A percentile compares a stretch with the other conserved stretches of the same genome.
Conservation (phyloP, 305 asterid genomes). For the Solanum chacoense region DNA sequence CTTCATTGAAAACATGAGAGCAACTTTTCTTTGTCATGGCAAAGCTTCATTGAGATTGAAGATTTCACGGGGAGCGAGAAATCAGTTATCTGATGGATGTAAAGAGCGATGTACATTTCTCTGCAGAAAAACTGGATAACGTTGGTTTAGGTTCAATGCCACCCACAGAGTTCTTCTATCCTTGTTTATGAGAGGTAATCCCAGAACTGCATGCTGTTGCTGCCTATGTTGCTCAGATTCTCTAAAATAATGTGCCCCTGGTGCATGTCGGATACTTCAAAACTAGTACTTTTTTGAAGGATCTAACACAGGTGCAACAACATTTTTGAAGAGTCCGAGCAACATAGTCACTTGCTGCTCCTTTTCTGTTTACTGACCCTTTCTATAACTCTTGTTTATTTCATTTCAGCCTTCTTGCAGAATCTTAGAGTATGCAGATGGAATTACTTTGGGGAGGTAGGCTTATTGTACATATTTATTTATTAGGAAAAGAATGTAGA, state of each 20-base stretch:
- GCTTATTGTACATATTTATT: constrained; percentile 18
- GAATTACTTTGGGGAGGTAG: not conserved
- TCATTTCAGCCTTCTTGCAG: constrained; percentile 11
- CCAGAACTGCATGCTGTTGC: not conserved
- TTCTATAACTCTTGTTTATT: not conserved
- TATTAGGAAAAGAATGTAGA: constrained; percentile 9
- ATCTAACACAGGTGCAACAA: not conserved
- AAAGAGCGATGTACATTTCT: not conserved
- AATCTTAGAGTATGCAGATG: constrained; percentile 4
- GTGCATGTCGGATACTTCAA: not conserved
- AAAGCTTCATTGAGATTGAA: not conserved
- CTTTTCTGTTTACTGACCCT: not conserved
- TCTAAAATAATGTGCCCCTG: not conserved
- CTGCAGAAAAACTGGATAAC: not conserved
- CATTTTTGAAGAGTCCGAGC: not conserved
- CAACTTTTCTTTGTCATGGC: not conserved
- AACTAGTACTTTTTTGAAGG: not conserved
- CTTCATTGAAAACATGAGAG: not conserved
- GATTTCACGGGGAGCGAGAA: not conserved
- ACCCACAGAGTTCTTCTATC: not conserved
- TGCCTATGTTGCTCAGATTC: not conserved
- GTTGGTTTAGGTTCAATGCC: not conserved
- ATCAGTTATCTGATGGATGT: not conserved
- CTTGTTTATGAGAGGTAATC: not conserved
- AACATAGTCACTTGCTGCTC: not conserved